phyloP scores from a whole-genome alignment of 2,329 filamentous ascomycete species.

The Apiospora koreana region DNA sequence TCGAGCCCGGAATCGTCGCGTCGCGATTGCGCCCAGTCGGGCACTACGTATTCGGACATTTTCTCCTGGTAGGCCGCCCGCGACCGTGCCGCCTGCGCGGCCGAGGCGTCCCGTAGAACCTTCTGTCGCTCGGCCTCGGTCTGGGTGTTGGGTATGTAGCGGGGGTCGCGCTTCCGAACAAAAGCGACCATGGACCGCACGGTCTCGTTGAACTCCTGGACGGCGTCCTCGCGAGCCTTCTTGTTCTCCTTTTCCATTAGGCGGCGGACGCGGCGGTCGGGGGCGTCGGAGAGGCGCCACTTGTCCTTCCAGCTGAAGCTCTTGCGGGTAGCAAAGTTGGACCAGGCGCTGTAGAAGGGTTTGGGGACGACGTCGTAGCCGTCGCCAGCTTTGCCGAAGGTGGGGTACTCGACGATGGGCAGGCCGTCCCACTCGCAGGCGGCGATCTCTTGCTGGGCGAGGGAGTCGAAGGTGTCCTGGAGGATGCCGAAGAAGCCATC shows the following conservation, averaged over 20 bases:
- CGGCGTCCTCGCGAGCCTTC: slow-evolving; percentile 76
- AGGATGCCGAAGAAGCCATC: slow-evolving; percentile 84
- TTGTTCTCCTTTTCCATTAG: slow-evolving; percentile 96
- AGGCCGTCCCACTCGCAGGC: slow-evolving; percentile 70
- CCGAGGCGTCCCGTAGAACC: slow-evolving; percentile 73
- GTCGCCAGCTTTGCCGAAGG: slow-evolving; percentile 78
- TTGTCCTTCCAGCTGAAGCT: slow-evolving; percentile 87
- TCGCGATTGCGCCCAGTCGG: slow-evolving; percentile 72
- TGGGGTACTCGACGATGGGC: slow-evolving; percentile 68
- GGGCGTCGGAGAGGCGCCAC: slow-evolving; percentile 81
- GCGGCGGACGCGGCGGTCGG: slow-evolving; percentile 79
- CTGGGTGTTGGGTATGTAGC: slow-evolving; percentile 76
- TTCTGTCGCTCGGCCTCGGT: slow-evolving; percentile 81
- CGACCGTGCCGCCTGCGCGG: slow-evolving; percentile 81
- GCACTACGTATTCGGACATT: slow-evolving; percentile 61
- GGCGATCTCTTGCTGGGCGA: slow-evolving; percentile 77
- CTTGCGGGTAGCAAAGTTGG: slow-evolving; percentile 79
- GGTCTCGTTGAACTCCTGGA: slow-evolving; percentile 89
- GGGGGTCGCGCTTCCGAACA: slow-evolving; percentile 86
- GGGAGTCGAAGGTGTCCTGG: slow-evolving; percentile 73
- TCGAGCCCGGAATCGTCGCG: slow-evolving; percentile 50
- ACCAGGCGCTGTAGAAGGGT: slow-evolving; percentile 81
- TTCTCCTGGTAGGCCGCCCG: slow-evolving; percentile 80
- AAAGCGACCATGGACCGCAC: slow-evolving; percentile 85
- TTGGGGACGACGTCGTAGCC: slow-evolving; percentile 75